Conservation (phyloP, 306 rosid species). For the Astragalus membranaceus region DNA sequence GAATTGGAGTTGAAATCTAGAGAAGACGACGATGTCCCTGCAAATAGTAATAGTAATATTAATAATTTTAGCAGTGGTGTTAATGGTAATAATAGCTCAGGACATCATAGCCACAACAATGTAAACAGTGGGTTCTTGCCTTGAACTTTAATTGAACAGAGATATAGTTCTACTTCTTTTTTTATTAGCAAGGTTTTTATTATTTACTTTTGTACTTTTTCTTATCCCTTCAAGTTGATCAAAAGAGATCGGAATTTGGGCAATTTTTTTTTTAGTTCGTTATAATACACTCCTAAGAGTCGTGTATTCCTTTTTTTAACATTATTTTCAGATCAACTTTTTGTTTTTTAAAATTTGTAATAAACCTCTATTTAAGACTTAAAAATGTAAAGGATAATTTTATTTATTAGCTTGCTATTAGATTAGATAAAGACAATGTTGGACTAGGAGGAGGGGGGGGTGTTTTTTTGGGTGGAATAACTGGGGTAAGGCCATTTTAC, state of each 20-base stretch:
- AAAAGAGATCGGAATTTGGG: constrained; percentile 16
- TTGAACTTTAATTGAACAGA: neutral
- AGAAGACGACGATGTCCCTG: constrained; percentile 25
- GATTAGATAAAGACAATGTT: no score
- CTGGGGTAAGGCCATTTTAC: neutral
- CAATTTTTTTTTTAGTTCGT: neutral
- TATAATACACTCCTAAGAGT: neutral
- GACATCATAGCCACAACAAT: neutral
- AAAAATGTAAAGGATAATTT: neutral
- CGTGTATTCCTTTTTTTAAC: neutral
- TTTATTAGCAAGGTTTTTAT: neutral
- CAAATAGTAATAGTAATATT: neutral
- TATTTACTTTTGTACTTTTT: neutral
- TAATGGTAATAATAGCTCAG: neutral
- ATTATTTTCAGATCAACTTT: neutral
- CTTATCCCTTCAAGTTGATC: neutral
- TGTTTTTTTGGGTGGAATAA: no score
- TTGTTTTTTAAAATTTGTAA: no score
- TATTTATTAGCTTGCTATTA: neutral
- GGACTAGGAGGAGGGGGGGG: no score
- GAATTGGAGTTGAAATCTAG: constrained; percentile 30
- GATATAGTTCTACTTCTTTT: neutral
- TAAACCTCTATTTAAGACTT: neutral
- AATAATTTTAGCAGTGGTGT: neutral
- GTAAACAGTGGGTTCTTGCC: constrained; percentile 36